Conservation (phyloP, 1,139 yeast species). For the Protomyces macrosporus region DNA sequence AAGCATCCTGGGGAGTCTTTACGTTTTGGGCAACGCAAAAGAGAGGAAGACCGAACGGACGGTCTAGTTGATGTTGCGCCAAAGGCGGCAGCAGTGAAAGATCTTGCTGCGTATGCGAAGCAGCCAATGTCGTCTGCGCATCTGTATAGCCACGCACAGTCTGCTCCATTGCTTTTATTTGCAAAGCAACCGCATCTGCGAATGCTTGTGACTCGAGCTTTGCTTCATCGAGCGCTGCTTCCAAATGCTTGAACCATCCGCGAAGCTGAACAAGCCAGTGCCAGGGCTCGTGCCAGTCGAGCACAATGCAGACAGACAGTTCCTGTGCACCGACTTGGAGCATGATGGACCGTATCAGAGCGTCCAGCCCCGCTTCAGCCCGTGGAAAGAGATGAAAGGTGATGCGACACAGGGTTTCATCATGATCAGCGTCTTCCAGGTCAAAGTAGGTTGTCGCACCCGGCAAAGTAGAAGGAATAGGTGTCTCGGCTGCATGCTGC, state of each 20-base stretch:
- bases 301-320: conserved; percentile 26
- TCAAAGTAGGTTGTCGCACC: conserved; percentile 36
- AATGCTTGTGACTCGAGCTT: conserved; percentile 3
- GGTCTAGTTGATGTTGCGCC: conserved; percentile 38
- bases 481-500: not conserved
- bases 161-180: not conserved
- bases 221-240: conserved; percentile 14
- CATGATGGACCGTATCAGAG: conserved; percentile 21
- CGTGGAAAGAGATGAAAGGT: conserved; percentile 38
- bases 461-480: not conserved
- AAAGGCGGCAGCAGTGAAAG: conserved; percentile 34
- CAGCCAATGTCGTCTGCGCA: not conserved
- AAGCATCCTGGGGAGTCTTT: not conserved
- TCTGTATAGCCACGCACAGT: conserved; percentile 13
- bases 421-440: conserved; percentile 38
- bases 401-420: conserved; percentile 36
- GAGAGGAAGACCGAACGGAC: conserved; percentile 38
- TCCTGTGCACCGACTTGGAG: conserved; percentile 6
- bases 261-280: conserved; percentile 30
- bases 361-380: conserved; percentile 6
- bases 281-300: conserved; percentile 32
- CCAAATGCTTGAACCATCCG: conserved; percentile 19
- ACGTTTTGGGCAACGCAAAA: conserved; percentile 34
- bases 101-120: not conserved
- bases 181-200: not conserved